Evolutionary conservation across 2,329 filamentous ascomycete genomes (phyloP), one percentile per base, ranked within the genome.

Genomic region (Chaetothyriales sp.): DNA sequence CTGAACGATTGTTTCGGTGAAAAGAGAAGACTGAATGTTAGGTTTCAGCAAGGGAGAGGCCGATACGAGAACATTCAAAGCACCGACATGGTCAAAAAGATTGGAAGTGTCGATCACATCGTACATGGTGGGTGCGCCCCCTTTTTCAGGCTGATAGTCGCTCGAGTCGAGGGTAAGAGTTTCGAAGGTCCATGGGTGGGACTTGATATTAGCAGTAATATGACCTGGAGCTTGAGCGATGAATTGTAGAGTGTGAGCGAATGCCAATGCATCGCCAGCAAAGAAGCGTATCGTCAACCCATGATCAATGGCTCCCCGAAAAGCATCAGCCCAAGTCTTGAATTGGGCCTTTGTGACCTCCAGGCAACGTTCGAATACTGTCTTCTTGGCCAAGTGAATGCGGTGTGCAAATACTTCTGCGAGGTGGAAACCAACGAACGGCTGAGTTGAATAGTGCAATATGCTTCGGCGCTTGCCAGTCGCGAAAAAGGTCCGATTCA

Each of bases 371-470:
- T 15, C 12, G 12, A 39, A 15, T 15, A 12, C 12, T 15, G 1
- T 39, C 42, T 56, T 49, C 10, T 59, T 56, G 1, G 72, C 74
- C 0, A 55, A 48, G 3, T 67, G 59, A 0, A 63, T 56, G 1
- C 74, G 62, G 0, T 65, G 58, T 1, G 67, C 65, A 52, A 67
- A 70, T 2, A 70, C 73, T 0, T 69, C 64, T 1, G 75, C 73
- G n/a, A 81, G 66, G 61, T 81, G 78, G 51, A 76, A 82, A 1
- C 77, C 73, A 5, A 73, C 58, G 0, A 79, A 54, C 0, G 79
- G 78, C 52, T 80, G 67, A 3, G 68, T 69, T 3, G 65, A 68
- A 58, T 74, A 72, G 52, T 75, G 71, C 25, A 80, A 62, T 2
- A 64, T 54, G 1, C 65, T 63, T n/a, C 61, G 44, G 39, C 57